These are phyloP conservation scores for Penicillium simplicissimum DNA, from an alignment of 495 filamentous ascomycete genomes.

Conservation along the genomic window DNA sequence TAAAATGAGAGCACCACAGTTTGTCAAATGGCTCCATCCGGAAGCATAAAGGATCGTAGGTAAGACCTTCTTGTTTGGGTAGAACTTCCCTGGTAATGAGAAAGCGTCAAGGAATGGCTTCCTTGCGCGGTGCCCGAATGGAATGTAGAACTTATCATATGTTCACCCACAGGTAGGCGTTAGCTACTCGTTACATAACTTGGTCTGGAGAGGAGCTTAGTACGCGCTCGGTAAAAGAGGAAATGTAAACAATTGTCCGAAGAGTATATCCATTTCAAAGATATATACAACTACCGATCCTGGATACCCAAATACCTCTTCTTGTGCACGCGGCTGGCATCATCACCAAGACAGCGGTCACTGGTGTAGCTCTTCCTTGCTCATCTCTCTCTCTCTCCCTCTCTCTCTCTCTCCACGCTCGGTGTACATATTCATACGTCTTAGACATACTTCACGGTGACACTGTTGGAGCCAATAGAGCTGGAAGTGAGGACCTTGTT, in stretches of 20 bases:
- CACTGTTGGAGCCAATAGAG: conserved; percentile 30
- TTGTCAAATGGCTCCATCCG: not conserved
- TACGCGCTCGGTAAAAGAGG: not conserved
- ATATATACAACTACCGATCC: not conserved
- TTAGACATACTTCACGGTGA: conserved; percentile 25
- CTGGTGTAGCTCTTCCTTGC: not conserved
- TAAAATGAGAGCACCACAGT: not conserved
- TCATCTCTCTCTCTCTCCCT: not conserved
- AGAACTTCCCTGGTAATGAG: no score
- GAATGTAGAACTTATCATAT: not conserved
- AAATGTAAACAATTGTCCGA: not conserved
- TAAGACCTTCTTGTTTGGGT: not conserved
- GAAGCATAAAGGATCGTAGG: not conserved
- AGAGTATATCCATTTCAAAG: not conserved
- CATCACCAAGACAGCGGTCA: not conserved
- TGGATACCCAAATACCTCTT: not conserved
- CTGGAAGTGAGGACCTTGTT: conserved; percentile 43
- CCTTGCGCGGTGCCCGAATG: no score
- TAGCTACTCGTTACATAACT: not conserved
- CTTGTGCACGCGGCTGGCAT: not conserved
- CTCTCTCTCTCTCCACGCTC: not conserved
- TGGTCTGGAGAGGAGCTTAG: not conserved
- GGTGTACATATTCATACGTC: no score
- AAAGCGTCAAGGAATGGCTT: no score
- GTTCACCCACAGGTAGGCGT: not conserved